Percentiles rank a stretch among this genome's conserved stretches.
These are phyloP conservation scores for Akanthomyces uredinophilus DNA, from an alignment of 2,329 filamentous ascomycete genomes.

Conservation along the genomic window DNA sequence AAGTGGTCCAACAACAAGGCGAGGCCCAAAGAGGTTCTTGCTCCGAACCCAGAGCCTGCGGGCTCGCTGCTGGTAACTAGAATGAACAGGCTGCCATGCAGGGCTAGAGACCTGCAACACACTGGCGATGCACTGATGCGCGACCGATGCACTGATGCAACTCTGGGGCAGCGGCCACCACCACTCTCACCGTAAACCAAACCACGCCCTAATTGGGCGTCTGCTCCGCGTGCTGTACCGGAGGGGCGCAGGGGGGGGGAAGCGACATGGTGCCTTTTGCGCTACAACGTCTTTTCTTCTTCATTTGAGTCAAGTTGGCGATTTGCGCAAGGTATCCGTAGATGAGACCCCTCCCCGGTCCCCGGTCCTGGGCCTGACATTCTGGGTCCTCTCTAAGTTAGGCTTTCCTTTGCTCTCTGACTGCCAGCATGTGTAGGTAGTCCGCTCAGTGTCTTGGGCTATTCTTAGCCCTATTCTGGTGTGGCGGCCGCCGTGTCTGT, in stretches of 20 bases:
- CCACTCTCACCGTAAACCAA: slow-evolving; percentile 5
- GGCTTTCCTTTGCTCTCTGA: not conserved
- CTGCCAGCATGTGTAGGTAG: too few relatives aligned
- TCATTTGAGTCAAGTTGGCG: too few relatives aligned
- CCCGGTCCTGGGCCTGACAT: not conserved
- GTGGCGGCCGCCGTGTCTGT: not conserved
- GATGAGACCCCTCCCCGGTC: not conserved
- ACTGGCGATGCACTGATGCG: slow-evolving; percentile 8
- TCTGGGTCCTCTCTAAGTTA: not conserved
- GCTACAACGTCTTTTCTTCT: not conserved
- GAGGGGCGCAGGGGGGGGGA: too few relatives aligned
- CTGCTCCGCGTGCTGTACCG: not conserved
- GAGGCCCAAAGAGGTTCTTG: slow-evolving; percentile 2
- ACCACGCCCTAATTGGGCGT: not conserved
- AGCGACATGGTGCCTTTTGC: not conserved
- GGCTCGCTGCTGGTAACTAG: not conserved
- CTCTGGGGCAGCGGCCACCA: not conserved
- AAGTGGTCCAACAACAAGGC: not conserved
- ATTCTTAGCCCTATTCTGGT: not conserved
- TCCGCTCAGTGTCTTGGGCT: not conserved
- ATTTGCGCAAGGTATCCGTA: not conserved
- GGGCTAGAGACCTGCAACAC: not conserved
- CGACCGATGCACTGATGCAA: slow-evolving; percentile 2
- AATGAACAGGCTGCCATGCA: not conserved
- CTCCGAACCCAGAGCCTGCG: not conserved